Evolutionary conservation across 2,329 filamentous ascomycete genomes (phyloP).

Genomic region (Stachybotrys chlorohalonatus): DNA sequence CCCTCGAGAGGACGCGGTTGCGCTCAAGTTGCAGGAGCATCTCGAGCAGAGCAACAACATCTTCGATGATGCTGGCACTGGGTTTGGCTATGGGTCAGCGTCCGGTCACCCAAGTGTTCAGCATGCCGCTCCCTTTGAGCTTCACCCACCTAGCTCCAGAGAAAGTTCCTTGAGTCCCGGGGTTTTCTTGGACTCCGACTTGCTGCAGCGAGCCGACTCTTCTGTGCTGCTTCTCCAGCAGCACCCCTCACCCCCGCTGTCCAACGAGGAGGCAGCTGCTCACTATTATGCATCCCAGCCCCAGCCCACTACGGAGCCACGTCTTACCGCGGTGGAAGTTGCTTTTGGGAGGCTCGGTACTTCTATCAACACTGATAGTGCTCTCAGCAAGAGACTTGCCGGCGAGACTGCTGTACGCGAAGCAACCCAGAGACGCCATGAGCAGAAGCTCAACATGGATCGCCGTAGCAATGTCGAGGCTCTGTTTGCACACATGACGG

Average conservation of each 20-base stretch:
- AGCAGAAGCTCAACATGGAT: conserved; percentile 45
- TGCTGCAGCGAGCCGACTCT: no score
- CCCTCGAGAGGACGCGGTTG: conserved; percentile 8
- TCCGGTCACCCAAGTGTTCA: no score
- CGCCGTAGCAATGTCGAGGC: conserved; percentile 53
- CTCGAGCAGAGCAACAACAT: conserved; percentile 9
- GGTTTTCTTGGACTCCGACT: no score
- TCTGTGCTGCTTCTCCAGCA: no score
- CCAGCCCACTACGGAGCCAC: no score
- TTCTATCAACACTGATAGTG: conserved; percentile 40
- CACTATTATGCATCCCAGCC: no score
- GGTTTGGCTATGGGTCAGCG: not conserved
- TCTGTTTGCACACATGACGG: conserved; percentile 47
- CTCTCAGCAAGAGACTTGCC: conserved; percentile 45
- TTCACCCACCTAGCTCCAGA: no score
- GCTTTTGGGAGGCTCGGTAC: conserved; percentile 38
- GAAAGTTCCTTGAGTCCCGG: no score
- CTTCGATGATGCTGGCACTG: not conserved
- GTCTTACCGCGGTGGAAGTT: conserved; percentile 34
- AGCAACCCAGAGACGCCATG: conserved; percentile 42
- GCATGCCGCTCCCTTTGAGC: no score
- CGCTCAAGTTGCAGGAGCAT: conserved; percentile 16
- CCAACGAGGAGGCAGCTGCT: no score
- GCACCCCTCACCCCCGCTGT: no score
- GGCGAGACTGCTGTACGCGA: conserved; percentile 38